Base-by-base conservation (phyloP, 106 monocot genomes). In the Apostasia shenzhenica region DNA sequence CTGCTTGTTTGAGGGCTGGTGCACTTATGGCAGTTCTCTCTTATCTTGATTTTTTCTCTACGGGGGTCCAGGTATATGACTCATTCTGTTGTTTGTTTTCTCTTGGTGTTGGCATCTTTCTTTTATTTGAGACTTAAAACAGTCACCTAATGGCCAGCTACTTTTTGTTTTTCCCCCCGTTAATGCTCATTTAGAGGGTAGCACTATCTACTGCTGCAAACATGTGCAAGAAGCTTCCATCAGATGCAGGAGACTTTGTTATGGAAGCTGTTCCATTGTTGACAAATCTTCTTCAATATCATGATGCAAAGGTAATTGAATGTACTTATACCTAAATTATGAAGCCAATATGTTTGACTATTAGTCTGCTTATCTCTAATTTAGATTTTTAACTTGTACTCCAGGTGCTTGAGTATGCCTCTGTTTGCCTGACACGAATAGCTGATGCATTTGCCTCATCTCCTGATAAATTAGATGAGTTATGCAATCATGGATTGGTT, bases 211-310 rank as follows among this genome's bases (percentile, higher is more conserved):
- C 99, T 68, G 99, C 99, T 66, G 93, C 92, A 78, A 99, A 99
- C 77, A 93, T 99, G 87, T 99, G 99, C 57, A 89, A 88, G 78
- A 99, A 99, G 49, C 83, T 99, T 46, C 99, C 92, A 62, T 99
- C 90, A 55, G 99, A 99, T 87, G 99, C 99, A 44, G 89, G 93
- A 55, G 99, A 99, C 69, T 99, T 87, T 83, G 93, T 93, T 4
- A 99, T 99, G 99, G 93, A 99, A 78, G 93, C 99, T 38, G 99
- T 99, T 67, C 99, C 99, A 56, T 72, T 99, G 79, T 83, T 99
- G n/a, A 99, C 85, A 56, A 90, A 99, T 46, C 99, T 99, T 69
- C 87, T 99, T 6, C 78, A 93, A 50, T 85, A 93, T 64, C 92
- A 93, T 76, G 99, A 99, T 85, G 79, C 89, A 38, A 99, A 99